phyloP scores from a whole-genome alignment of 345 rosid species.

The Citrus sp. region DNA sequence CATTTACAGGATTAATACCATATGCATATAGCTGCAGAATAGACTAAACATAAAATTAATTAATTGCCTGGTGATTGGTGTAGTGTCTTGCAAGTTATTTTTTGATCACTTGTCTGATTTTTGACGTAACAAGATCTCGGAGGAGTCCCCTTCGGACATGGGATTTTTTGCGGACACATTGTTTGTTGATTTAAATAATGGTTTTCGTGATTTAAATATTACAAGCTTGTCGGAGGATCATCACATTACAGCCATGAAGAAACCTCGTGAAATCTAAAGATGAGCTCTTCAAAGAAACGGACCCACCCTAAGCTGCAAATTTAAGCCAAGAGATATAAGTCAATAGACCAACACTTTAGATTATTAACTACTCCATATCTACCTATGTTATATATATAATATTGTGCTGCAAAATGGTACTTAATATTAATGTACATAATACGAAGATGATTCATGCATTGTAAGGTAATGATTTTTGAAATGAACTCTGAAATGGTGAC shows the following conservation, averaged over 20 bases:
- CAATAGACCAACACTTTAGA: slow-evolving; percentile 33
- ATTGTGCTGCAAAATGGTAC: not conserved
- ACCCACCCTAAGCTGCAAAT: slow-evolving; percentile 34
- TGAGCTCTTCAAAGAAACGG: slow-evolving; percentile 14
- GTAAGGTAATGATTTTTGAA: slow-evolving; percentile 7
- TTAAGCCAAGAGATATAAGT: slow-evolving; percentile 38
- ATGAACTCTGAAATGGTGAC: slow-evolving; percentile 17
- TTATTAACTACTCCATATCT: slow-evolving; percentile 25
- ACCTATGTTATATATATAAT: not conserved
- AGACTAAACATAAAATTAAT: not conserved
- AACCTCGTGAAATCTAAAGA: slow-evolving; percentile 6
- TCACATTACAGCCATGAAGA: not conserved
- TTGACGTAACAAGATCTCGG: not conserved
- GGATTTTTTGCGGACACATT: not conserved
- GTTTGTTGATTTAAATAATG: not conserved
- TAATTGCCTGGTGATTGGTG: not conserved
- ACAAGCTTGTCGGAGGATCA: not conserved
- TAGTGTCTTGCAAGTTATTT: slow-evolving; percentile 4
- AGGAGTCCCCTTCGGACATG: not conserved
- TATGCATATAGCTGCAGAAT: too few relatives aligned
- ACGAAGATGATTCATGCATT: not conserved
- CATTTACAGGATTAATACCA: not conserved
- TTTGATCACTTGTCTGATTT: not conserved
- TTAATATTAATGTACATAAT: too few relatives aligned
- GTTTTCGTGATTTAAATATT: not conserved